A percentile compares a stretch with the other conserved stretches of the same genome.
These are phyloP conservation scores for Stephanodiscus triporus DNA, from an alignment of 108 stramenopile genomes.

Conservation along the genomic window DNA sequence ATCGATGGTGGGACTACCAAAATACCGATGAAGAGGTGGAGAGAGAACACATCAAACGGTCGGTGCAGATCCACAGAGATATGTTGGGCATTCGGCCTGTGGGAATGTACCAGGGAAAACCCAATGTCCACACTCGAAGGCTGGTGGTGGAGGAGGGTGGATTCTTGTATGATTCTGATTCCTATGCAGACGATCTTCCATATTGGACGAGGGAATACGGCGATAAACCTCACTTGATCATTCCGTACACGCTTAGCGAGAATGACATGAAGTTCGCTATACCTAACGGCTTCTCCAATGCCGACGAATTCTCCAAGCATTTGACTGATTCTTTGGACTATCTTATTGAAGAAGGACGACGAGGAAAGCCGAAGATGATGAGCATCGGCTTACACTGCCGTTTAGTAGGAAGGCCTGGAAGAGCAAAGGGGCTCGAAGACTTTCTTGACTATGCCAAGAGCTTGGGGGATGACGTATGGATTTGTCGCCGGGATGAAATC, in stretches of 20 bases:
- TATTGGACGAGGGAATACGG: slow-evolving; percentile 88
- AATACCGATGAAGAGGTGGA: slow-evolving; percentile 83
- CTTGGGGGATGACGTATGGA: slow-evolving; percentile 91
- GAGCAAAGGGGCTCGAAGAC: slow-evolving; percentile 85
- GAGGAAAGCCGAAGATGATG: slow-evolving; percentile 93
- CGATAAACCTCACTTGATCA: slow-evolving; percentile 80
- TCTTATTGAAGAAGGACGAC: slow-evolving; percentile 83
- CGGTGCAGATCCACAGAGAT: slow-evolving; percentile 87
- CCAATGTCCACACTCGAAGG: slow-evolving; percentile 74
- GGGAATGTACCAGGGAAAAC: slow-evolving; percentile 96
- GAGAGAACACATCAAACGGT: slow-evolving; percentile 85
- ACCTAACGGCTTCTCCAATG: slow-evolving; percentile 83
- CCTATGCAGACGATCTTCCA: slow-evolving; percentile 93
- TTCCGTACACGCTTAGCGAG: slow-evolving; percentile 92
- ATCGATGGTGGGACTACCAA: slow-evolving; percentile 95
- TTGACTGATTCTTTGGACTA: slow-evolving; percentile 78
- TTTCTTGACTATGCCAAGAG: slow-evolving; percentile 91
- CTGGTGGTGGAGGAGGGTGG: slow-evolving; percentile 92
- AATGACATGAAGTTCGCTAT: slow-evolving; percentile 95
- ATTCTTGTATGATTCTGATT: slow-evolving; percentile 92
- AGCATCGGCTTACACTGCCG: slow-evolving; percentile 92
- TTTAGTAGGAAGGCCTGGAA: slow-evolving; percentile 84
- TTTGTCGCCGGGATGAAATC: slow-evolving; percentile 91
- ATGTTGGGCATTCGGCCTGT: slow-evolving; percentile 85
- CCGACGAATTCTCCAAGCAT: slow-evolving; percentile 79